These are phyloP conservation scores for Aureobasidium sp. DNA, from an alignment of 2,329 filamentous ascomycete genomes.

Conservation along the genomic window DNA sequence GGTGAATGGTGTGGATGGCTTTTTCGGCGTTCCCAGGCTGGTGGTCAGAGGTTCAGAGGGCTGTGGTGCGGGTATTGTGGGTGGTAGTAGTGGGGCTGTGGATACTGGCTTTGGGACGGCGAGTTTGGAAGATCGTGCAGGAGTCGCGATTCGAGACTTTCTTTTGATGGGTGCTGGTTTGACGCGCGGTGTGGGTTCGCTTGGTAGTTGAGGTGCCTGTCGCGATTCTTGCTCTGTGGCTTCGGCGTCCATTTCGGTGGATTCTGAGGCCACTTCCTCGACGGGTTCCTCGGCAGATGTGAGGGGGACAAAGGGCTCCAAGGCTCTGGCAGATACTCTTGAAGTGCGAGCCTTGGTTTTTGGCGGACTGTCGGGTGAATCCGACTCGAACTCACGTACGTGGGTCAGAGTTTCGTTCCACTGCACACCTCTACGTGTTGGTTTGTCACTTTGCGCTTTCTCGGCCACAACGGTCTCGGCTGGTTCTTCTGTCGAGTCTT, in stretches of 20 bases:
- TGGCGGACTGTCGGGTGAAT: constrained; percentile 18
- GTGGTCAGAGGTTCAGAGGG: neutral
- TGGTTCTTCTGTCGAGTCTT: constrained; percentile 3
- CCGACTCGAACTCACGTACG: constrained; percentile 33
- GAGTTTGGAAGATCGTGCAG: constrained; percentile 20
- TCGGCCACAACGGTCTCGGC: constrained; percentile 21
- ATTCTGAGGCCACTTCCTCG: neutral
- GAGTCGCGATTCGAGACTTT: constrained; percentile 29
- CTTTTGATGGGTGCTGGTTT: constrained; percentile 20
- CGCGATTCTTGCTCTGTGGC: neutral
- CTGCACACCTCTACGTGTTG: constrained; percentile 27
- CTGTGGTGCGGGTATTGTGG: neutral
- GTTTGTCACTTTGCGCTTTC: neutral
- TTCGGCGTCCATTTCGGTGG: neutral
- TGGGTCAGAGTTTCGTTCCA: constrained; percentile 44
- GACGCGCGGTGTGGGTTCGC: neutral
- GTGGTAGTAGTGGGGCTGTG: neutral
- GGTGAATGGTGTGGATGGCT: constrained; percentile 8
- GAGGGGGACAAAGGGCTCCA: neutral
- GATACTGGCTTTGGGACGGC: neutral
- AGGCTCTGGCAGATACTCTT: neutral
- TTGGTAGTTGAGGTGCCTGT: neutral
- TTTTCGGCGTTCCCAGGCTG: constrained; percentile 18
- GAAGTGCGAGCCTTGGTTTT: neutral
- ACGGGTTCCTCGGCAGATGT: neutral